Conservation (phyloP, 352 stramenopile species). For the Plasmopara muralis region DNA sequence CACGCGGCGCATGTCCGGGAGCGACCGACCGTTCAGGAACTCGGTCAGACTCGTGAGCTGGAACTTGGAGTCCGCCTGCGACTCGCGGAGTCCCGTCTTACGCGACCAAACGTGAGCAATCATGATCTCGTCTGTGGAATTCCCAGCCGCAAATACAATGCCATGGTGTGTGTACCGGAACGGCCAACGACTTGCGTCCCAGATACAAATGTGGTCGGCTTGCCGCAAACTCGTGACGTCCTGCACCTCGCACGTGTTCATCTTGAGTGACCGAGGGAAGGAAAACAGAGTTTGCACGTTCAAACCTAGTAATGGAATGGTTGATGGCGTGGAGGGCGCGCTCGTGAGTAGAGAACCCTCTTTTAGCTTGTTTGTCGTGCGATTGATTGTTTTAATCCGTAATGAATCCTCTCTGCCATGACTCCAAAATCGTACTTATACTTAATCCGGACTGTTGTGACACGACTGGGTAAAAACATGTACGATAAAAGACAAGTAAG, state of each 20-base stretch:
- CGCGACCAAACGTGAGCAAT: constrained; percentile 68
- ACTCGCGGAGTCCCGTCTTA: constrained; percentile 46
- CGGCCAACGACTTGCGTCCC: constrained; percentile 69
- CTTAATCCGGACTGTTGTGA: too few relatives aligned
- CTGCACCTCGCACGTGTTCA: constrained; percentile 66
- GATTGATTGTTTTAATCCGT: background rate
- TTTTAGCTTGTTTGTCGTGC: constrained; percentile 3
- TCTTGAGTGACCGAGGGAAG: constrained; percentile 4
- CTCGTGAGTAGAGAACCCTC: constrained; percentile 1
- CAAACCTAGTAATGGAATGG: constrained; percentile 1
- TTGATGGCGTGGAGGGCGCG: background rate
- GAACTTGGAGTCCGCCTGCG: constrained; percentile 62
- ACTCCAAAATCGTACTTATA: background rate
- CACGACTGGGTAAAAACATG: too few relatives aligned
- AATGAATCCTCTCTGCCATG: constrained; percentile 1
- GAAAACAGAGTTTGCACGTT: background rate
- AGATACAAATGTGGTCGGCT: constrained; percentile 74
- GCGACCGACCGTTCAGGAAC: constrained; percentile 53
- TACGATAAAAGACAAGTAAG: too few relatives aligned
- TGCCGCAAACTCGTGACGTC: constrained; percentile 46
- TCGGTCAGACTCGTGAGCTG: constrained; percentile 58
- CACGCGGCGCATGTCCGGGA: constrained; percentile 61
- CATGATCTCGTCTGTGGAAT: constrained; percentile 38
- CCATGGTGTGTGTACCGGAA: constrained; percentile 77
- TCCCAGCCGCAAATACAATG: constrained; percentile 44